phyloP scores from a whole-genome alignment of 371 early-diverging fungal species.

The Mortierella sp. region DNA sequence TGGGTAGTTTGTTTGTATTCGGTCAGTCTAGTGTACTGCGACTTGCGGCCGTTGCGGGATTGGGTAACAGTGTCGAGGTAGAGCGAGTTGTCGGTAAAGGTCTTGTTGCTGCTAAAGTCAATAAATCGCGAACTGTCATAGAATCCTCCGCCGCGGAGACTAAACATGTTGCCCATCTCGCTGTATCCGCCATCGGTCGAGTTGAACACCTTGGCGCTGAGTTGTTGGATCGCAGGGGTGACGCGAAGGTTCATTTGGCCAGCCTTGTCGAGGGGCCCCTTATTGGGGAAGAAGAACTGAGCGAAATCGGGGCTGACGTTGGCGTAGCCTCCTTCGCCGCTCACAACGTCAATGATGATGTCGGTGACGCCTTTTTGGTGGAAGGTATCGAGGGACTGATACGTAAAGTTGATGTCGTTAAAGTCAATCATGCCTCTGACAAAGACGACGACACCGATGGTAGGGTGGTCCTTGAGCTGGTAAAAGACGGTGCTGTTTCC shows the following conservation, averaged over 20 bases:
- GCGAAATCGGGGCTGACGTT: constrained; percentile 17
- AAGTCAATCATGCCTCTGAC: not conserved
- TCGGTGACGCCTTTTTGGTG: constrained; percentile 20
- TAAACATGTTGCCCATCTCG: constrained; percentile 13
- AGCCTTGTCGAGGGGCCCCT: constrained; percentile 14
- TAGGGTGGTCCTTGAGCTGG: constrained; percentile 24
- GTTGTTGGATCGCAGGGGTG: constrained; percentile 8
- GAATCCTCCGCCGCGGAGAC: constrained; percentile 11
- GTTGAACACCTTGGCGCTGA: constrained; percentile 16
- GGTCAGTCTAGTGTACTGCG: constrained; percentile 14
- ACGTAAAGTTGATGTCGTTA: constrained; percentile 8
- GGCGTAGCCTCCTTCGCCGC: constrained; percentile 16
- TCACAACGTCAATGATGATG: constrained; percentile 19
- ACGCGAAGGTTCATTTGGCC: constrained; percentile 1
- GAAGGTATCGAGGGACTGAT: constrained; percentile 14
- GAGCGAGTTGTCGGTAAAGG: constrained; percentile 14
- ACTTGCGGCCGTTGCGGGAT: constrained; percentile 11
- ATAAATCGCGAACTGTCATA: constrained; percentile 13
- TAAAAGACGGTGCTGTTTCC: constrained; percentile 18
- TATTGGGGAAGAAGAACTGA: constrained; percentile 25
- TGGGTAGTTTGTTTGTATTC: constrained; percentile 2
- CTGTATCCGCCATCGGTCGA: constrained; percentile 8
- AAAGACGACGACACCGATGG: constrained; percentile 17
- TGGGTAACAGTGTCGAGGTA: not conserved
- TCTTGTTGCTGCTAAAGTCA: constrained; percentile 6